Base-by-base conservation (phyloP, 2,329 filamentous ascomycete genomes). In the Colletotrichum tropicale region DNA sequence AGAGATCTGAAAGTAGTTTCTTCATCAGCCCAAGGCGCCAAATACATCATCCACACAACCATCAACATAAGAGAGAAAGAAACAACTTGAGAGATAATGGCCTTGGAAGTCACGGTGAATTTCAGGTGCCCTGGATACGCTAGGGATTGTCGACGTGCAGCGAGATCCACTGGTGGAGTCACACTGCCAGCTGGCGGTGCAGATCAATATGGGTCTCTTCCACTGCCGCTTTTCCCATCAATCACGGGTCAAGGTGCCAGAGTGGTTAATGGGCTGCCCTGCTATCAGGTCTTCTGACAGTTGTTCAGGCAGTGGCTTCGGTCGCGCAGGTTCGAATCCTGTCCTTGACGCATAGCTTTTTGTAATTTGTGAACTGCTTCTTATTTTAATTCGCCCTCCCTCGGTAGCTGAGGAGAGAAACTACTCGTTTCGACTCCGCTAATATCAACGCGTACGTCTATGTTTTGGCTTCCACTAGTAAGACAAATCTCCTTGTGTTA, bases 231-330 rank as follows among this genome's bases (percentile, higher is more conserved):
- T 1, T 32, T 38, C 34, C 28, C 24, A 67, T 26, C 30, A 64
- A 56, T 36, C 15, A 55, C 28, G 0, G 7, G 65, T 67, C 65
- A 67, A 67, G 65, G 65, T 67, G 66, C 66, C 52, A 68, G 66
- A 68, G 66, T 68, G 66, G 66, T 68, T 68, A 68, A 60, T 68
- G 66, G 66, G 66, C 66, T 68, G 66, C 66, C 66, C 66, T 68
- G 66, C 66, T 68, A 68, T 58, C 24, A 58, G 21, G 4, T 38
- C 32, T n/a, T 16, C 13, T 38, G 66, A 60, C n/a, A 10, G 52
- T 16, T 38, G 66, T 60, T 43, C 6, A 68, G 66, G 66, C 52
- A 68, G 66, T 68, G 66, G 66, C 52, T 68, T 68, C 66, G 66
- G 66, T 68, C 66, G 52, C 66, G 66, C 66, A 68, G 52, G 66